These are phyloP conservation scores for Hypsizygus marmoreus DNA, from an alignment of 768 basidiomycete genomes.

Conservation along the genomic window DNA sequence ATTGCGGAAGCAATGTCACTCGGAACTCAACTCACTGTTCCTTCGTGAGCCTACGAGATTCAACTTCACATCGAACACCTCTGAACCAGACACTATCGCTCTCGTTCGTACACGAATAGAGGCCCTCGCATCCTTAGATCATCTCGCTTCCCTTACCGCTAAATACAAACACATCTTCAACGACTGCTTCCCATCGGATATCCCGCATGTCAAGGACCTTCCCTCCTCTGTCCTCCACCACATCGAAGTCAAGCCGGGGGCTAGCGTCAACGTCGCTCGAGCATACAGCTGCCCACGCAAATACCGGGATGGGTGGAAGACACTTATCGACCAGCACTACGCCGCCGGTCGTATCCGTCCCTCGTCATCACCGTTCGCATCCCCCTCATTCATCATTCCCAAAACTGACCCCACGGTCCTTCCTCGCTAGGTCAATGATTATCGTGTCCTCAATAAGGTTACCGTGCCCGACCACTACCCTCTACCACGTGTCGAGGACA, in stretches of 20 bases:
- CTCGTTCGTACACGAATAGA: not conserved
- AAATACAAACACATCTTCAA: not conserved
- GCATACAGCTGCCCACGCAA: conserved; percentile 2
- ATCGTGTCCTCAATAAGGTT: conserved; percentile 27
- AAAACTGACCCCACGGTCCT: conserved; percentile 27
- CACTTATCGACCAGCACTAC: conserved; percentile 18
- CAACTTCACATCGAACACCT: not conserved
- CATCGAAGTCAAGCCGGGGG: not conserved
- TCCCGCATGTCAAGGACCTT: not conserved
- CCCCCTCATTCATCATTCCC: conserved; percentile 37
- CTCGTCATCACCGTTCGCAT: conserved; percentile 28
- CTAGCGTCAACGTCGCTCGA: not conserved
- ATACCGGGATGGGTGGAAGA: not conserved
- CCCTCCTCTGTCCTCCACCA: not conserved
- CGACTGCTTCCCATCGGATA: not conserved
- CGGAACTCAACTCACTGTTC: not conserved
- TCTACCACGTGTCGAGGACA: conserved; percentile 22
- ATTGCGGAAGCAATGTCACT: not conserved
- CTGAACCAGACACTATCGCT: not conserved
- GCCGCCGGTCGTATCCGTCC: conserved; percentile 29
- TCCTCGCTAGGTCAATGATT: conserved; percentile 37
- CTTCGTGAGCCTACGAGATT: not conserved
- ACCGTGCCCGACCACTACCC: conserved; percentile 23
- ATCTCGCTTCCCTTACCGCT: not conserved
- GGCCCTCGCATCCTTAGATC: not conserved